Base-by-base conservation (phyloP, 2,329 filamentous ascomycete genomes). In the Curvularia sp. region DNA sequence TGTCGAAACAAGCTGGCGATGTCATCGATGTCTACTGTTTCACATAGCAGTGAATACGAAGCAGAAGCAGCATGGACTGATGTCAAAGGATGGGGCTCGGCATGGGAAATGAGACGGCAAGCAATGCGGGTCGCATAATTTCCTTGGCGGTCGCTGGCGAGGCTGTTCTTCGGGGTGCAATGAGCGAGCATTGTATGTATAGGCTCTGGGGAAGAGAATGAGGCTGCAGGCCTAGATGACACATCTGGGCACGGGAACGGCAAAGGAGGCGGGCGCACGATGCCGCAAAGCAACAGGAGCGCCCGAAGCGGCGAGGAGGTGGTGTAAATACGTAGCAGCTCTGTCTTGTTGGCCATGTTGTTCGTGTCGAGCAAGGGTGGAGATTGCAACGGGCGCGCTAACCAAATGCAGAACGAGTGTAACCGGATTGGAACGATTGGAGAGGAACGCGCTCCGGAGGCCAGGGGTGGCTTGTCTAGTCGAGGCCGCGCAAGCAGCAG, bases 121-220 rank as follows among this genome's bases (percentile, higher is more conserved):
- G 59, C 39, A 54, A 55, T 56, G 52, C 55, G 55, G 38, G 43
- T 57, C 53, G 36, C 53, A 55, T 23, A 60, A 60, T 25, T 28
- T 34, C 9, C 62, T 65, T 61, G 63, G 63, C 58, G 53, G 46
- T 19, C 19, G 28, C 53, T 53, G 55, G 55, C 55, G 56, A 62
- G 58, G 61, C 55, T 38, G 49, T 49, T 59, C 30, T 42, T 47
- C 49, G 49, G 46, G 49, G 45, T 21, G n/a, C 57, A 57, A 60
- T 55, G 61, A 61, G 60, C 60, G 60, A 63, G 54, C 32, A 34
- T n/a, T n/a, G n/a, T n/a, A n/a, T 25, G n/a, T 47, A 18, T 18
- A n/a, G 27, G 27, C 39, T 7, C 45, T 25, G 38, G 21, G 42
- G 34, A 49, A 49, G 32, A 19, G 18, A 48, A 42, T 51, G 51